Evolutionary conservation across 2,329 filamentous ascomycete genomes (phyloP).

Genomic region (Coniochaeta prunicola): DNA sequence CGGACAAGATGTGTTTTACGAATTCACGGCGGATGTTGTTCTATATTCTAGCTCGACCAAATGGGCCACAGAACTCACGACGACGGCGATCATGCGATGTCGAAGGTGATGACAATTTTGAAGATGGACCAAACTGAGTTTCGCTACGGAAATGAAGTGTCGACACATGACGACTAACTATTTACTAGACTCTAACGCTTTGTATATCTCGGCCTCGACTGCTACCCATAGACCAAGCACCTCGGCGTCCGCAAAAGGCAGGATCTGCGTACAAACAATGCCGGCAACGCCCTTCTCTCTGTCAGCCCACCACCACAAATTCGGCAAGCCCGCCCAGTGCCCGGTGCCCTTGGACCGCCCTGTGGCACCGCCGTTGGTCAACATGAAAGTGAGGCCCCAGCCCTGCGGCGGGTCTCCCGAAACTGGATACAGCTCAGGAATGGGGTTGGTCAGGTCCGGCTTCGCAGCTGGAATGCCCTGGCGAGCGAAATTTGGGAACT

Average conservation of each 20-base stretch:
- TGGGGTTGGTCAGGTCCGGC: conserved; percentile 33
- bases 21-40: too few species aligned
- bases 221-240: conserved; percentile 27
- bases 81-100: too few species aligned
- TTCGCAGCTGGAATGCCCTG: conserved; percentile 33
- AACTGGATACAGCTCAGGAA: conserved; percentile 40
- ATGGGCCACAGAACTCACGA: too few species aligned
- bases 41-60: too few species aligned
- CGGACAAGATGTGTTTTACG: too few species aligned
- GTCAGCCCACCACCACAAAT: conserved; percentile 53
- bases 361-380: conserved; percentile 35
- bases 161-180: not conserved
- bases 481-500: conserved; percentile 40
- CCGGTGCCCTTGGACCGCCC: conserved; percentile 39
- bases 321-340: conserved; percentile 49
- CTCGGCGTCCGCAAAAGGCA: conserved; percentile 33
- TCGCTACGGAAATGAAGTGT: too few species aligned
- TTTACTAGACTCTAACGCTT: not conserved
- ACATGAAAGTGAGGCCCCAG: conserved; percentile 51
- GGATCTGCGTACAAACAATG: conserved; percentile 35
- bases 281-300: conserved; percentile 47
- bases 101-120: too few species aligned
- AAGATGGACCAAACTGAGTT: too few species aligned
- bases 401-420: conserved; percentile 43
- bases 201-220: conserved; percentile 25